Evolutionary conservation across 164 flowering plant genomes (phyloP).

Genomic region (Magnolia kwangsiensis): DNA sequence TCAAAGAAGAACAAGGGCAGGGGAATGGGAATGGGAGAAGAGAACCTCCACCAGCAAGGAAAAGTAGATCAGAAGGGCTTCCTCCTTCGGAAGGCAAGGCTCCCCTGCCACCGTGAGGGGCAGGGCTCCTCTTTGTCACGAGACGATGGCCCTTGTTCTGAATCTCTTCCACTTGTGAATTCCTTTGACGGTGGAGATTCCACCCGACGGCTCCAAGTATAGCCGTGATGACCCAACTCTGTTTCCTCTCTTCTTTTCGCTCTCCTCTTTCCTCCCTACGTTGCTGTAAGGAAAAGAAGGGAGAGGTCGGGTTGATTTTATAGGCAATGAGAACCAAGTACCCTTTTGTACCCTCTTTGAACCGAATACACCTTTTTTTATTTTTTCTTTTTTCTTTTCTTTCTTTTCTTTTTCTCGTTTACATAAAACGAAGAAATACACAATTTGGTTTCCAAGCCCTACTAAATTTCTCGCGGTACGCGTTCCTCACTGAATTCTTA

Average conservation of each 20-base stretch:
- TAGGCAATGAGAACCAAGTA: too few species aligned
- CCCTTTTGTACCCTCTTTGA: too few species aligned
- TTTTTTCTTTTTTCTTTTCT: too few species aligned
- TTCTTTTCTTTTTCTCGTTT: too few species aligned
- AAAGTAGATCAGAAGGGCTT: constrained; percentile 73
- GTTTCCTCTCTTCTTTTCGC: background rate
- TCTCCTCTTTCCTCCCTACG: background rate
- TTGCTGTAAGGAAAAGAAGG: background rate
- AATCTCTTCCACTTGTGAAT: constrained; percentile 3
- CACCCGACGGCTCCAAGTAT: constrained; percentile 21
- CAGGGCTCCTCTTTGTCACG: constrained; percentile 28
- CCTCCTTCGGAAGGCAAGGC: constrained; percentile 79
- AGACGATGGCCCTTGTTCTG: constrained; percentile 6
- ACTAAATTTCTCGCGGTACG: too few species aligned
- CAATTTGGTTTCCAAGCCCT: too few species aligned
- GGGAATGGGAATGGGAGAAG: background rate
- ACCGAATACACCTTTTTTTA: too few species aligned
- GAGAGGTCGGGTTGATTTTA: background rate
- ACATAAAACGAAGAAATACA: too few species aligned
- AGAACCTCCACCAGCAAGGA: constrained; percentile 65
- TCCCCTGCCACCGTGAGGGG: constrained; percentile 81
- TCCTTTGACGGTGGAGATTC: constrained; percentile 22
- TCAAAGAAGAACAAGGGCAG: too few species aligned
- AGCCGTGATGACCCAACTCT: constrained; percentile 35
- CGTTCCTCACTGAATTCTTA: too few species aligned